These are phyloP conservation scores for Aspergillus piperis DNA, from an alignment of 2,329 filamentous ascomycete species.

Conservation along the genomic window DNA sequence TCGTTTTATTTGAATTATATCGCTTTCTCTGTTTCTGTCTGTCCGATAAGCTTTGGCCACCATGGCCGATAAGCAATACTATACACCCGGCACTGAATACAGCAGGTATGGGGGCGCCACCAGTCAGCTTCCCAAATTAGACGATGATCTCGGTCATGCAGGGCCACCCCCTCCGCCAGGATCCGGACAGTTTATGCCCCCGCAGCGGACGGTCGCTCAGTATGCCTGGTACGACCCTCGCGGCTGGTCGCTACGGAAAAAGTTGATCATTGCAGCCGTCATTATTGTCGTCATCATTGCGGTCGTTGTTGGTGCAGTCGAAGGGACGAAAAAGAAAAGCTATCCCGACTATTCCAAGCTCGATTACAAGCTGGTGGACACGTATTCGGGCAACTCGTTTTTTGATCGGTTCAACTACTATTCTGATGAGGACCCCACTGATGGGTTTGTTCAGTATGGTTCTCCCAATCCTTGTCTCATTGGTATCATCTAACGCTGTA, in stretches of 20 bases:
- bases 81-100: constrained; percentile 21
- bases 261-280: constrained; percentile 47
- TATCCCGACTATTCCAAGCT: constrained; percentile 49
- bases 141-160: constrained; percentile 21
- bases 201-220: constrained; percentile 12
- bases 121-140: constrained; percentile 20
- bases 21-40: too few species aligned
- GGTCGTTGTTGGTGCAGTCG: constrained; percentile 49
- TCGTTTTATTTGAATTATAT: background rate
- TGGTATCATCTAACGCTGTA: background rate
- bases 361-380: constrained; percentile 45
- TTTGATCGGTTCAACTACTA: constrained; percentile 52
- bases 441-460: constrained; percentile 50
- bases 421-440: constrained; percentile 46
- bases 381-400: constrained; percentile 45
- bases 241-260: constrained; percentile 57
- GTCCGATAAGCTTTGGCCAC: background rate
- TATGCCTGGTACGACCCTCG: constrained; percentile 51
- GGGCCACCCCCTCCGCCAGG: constrained; percentile 17
- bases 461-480: constrained; percentile 6
- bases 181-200: constrained; percentile 6
- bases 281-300: constrained; percentile 49
- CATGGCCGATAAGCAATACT: constrained; percentile 2
- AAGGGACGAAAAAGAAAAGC: constrained; percentile 37
- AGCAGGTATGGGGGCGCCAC: constrained; percentile 25